A percentile compares a stretch with the other conserved stretches of the same genome.
phyloP scores from a whole-genome alignment of 495 filamentous ascomycete species.

The Cetradonia linearis region DNA sequence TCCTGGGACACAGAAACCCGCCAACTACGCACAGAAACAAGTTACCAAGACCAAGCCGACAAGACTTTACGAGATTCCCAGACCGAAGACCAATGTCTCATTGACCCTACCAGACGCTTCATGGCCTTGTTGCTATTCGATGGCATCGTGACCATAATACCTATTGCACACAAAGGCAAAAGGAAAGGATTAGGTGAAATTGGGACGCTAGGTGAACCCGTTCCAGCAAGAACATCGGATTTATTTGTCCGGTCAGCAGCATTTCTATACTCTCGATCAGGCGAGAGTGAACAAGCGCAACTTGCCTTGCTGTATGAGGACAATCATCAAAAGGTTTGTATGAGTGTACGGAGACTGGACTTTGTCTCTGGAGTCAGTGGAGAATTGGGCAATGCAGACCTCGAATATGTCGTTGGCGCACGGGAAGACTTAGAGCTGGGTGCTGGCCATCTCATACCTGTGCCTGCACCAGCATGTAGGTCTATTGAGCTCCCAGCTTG shows the following conservation, averaged over 20 bases:
- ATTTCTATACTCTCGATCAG: slow-evolving; percentile 61
- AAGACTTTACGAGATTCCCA: slow-evolving; percentile 69
- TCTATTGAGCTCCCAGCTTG: slow-evolving; percentile 18
- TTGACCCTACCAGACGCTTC: slow-evolving; percentile 73
- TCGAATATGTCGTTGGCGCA: slow-evolving; percentile 41
- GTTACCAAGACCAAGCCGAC: slow-evolving; percentile 63
- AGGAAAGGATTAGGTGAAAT: slow-evolving; percentile 41
- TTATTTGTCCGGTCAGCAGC: slow-evolving; percentile 73
- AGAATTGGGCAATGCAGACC: slow-evolving; percentile 40
- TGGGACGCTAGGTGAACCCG: slow-evolving; percentile 55
- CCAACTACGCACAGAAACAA: slow-evolving; percentile 57
- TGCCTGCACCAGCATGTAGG: slow-evolving; percentile 52
- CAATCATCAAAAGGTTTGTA: slow-evolving; percentile 48
- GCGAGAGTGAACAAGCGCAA: slow-evolving; percentile 49
- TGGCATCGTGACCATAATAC: slow-evolving; percentile 69
- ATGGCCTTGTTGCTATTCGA: slow-evolving; percentile 84
- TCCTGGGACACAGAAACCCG: slow-evolving; percentile 62
- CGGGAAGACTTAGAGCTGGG: slow-evolving; percentile 59
- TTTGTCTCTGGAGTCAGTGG: slow-evolving; percentile 39
- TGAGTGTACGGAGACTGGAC: slow-evolving; percentile 49
- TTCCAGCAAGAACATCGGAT: slow-evolving; percentile 69
- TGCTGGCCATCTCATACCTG: slow-evolving; percentile 73
- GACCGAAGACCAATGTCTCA: slow-evolving; percentile 61
- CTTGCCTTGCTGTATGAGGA: slow-evolving; percentile 79
- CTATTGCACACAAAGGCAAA: slow-evolving; percentile 52